Conservation (phyloP, 345 rosid species). For the Eucalyptus brandiana region DNA sequence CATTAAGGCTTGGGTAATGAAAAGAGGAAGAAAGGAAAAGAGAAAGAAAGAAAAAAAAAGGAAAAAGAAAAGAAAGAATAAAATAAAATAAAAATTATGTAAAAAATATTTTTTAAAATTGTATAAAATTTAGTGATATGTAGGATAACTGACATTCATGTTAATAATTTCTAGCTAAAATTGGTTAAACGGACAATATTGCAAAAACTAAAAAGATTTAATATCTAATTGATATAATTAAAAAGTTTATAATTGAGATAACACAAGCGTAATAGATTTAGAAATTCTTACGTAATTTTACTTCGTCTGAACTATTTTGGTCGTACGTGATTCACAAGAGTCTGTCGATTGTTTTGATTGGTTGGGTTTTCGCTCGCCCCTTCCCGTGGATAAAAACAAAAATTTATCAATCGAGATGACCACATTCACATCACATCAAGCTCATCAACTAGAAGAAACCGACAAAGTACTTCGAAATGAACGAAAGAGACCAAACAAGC, state of each 20-base stretch:
- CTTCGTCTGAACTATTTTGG: no score
- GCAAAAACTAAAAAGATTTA: no score
- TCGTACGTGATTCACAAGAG: not conserved
- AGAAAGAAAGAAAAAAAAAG: not conserved
- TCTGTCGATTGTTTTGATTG: not conserved
- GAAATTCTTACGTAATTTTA: no score
- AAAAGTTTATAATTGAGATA: no score
- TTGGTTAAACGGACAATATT: no score
- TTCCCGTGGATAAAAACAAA: not conserved
- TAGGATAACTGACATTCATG: rapidly evolving
- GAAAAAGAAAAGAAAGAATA: rapidly evolving
- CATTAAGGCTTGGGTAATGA: rapidly evolving
- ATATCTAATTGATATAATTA: no score
- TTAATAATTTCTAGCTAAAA: no score
- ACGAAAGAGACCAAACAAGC: not conserved
- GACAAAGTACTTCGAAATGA: not conserved
- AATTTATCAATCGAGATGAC: not conserved
- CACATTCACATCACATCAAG: not conserved
- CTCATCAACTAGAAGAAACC: not conserved
- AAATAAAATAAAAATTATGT: no score
- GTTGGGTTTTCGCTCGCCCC: not conserved
- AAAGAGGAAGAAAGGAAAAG: no score
- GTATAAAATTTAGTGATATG: no score
- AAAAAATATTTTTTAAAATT: no score
- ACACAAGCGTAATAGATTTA: rapidly evolving